Evolutionary conservation across 1,284 basidiomycete species (phyloP).

Genomic region (Trichosporon asahii): DNA sequence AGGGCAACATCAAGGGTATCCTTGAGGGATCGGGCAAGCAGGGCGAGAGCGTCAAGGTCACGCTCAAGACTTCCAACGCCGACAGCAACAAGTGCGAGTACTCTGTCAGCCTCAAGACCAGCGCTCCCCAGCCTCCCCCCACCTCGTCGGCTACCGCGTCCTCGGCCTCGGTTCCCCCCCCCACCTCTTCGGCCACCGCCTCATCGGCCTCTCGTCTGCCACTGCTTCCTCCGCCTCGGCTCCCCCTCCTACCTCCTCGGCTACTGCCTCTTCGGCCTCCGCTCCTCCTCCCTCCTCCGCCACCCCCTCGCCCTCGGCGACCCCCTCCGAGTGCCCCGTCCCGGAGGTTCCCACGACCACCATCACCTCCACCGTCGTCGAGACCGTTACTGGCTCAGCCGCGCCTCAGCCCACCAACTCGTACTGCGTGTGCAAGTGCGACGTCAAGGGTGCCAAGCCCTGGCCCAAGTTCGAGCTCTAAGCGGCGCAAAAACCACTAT

Average conservation of each 20-base stretch:
- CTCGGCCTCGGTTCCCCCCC: no score
- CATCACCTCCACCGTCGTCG: not conserved
- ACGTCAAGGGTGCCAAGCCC: conserved; percentile 15
- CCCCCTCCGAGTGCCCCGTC: not conserved
- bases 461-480: conserved; percentile 19
- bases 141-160: not conserved
- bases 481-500: not conserved
- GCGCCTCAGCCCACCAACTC: not conserved
- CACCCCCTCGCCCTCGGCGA: not conserved
- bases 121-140: not conserved
- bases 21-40: not conserved
- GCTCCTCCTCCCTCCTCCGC: not conserved
- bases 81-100: conserved; percentile 12
- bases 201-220: not conserved
- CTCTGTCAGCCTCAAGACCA: not conserved
- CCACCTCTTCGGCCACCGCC: no score
- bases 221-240: not conserved
- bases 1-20: not conserved
- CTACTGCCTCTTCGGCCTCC: not conserved
- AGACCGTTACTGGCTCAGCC: conserved; percentile 11
- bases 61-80: conserved; percentile 9
- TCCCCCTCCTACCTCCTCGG: not conserved
- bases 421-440: conserved; percentile 14
- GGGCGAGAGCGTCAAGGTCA: conserved; percentile 9
- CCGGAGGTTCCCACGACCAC: not conserved